These are phyloP conservation scores for Cenchrus purpureus DNA, from an alignment of 176 grass and related monocot species.

Conservation along the genomic window DNA sequence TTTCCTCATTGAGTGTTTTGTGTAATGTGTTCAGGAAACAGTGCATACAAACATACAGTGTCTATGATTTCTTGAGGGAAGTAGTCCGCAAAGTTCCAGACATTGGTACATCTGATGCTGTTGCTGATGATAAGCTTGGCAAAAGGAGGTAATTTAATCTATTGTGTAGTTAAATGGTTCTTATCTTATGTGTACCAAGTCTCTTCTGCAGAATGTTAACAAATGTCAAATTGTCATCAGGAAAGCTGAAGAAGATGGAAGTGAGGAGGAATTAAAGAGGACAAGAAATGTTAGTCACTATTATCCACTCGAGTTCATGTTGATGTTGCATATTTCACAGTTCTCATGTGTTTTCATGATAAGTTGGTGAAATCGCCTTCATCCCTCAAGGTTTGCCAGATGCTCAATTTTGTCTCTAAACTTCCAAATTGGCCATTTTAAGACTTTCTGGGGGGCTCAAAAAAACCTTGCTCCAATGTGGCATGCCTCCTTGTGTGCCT, in stretches of 20 bases:
- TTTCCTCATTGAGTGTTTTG: conserved; percentile 24
- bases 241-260: conserved; percentile 64
- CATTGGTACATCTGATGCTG: conserved; percentile 64
- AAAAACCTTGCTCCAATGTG: conserved; percentile 1
- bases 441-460: not conserved
- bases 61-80: conserved; percentile 96
- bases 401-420: not conserved
- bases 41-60: conserved; percentile 81
- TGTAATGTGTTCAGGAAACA: conserved; percentile 71
- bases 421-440: not conserved
- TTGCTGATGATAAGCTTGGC: conserved; percentile 66
- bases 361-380: not conserved
- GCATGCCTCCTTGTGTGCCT: not conserved
- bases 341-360: not conserved
- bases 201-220: conserved; percentile 12
- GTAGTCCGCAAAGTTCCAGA: conserved; percentile 89
- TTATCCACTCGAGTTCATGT: not conserved
- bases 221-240: conserved; percentile 37
- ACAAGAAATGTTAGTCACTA: conserved; percentile 58
- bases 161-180: conserved; percentile 16
- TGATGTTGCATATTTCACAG: conserved; percentile 15
- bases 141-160: conserved; percentile 48
- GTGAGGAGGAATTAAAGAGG: conserved; percentile 54
- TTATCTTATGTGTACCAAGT: not conserved
- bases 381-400: not conserved